A percentile compares a stretch with the other conserved stretches of the same genome.
Conservation (phyloP, 2,329 filamentous ascomycete species). For the Didymella lethalis region DNA sequence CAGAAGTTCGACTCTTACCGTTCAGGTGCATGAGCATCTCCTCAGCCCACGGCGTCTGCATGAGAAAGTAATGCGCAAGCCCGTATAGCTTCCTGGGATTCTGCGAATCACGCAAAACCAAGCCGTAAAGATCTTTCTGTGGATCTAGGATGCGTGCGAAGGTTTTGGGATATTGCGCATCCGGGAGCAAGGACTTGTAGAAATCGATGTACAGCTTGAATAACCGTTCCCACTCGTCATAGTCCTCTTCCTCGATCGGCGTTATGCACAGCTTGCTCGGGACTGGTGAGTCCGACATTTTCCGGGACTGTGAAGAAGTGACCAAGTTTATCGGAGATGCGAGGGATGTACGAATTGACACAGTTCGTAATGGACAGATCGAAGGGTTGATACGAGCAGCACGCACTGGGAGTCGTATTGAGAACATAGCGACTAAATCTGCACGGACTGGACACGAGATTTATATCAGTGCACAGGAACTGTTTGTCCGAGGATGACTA, state of each 20-base stretch:
- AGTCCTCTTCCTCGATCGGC: constrained; percentile 8
- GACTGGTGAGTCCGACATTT: not conserved
- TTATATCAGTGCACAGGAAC: not conserved
- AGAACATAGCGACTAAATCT: not conserved
- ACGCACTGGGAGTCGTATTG: not conserved
- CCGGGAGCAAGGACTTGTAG: constrained; percentile 23
- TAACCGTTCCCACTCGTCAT: constrained; percentile 18
- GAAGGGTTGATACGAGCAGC: not conserved
- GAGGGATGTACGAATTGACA: not conserved
- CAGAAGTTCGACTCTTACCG: not conserved
- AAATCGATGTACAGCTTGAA: constrained; percentile 23
- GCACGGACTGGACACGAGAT: not conserved
- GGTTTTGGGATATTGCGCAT: constrained; percentile 18
- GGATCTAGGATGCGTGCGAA: constrained; percentile 18
- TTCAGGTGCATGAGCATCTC: constrained; percentile 20
- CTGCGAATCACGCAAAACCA: constrained; percentile 14
- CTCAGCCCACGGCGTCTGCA: constrained; percentile 21
- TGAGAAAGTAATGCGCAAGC: constrained; percentile 21
- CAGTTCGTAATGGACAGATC: not conserved
- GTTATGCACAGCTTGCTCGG: not conserved
- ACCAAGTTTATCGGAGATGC: not conserved
- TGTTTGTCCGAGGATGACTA: not conserved
- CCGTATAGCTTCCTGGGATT: constrained; percentile 11
- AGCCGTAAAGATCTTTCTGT: constrained; percentile 7
- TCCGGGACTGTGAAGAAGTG: not conserved